phyloP scores from a whole-genome alignment of 495 filamentous ascomycete species.

The Daldinia childiae region DNA sequence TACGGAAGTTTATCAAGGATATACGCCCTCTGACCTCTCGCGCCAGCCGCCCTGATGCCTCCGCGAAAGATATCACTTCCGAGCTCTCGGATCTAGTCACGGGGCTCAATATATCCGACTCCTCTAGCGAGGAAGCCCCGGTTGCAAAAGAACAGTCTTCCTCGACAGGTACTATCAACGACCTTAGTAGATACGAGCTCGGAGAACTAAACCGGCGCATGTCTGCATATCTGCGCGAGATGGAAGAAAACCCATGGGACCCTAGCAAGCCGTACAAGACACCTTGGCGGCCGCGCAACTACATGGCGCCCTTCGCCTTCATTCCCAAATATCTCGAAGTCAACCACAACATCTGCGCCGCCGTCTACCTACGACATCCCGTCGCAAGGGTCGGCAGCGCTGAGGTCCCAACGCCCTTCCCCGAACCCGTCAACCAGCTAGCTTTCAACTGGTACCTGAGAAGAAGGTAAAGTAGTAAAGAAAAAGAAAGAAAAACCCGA shows the following conservation, averaged over 20 bases:
- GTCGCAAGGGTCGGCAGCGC: constrained; percentile 87
- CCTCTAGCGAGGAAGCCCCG: not conserved
- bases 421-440: constrained; percentile 67
- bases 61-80: constrained; percentile 36
- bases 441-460: constrained; percentile 95
- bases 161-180: constrained; percentile 9
- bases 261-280: constrained; percentile 83
- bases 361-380: constrained; percentile 94
- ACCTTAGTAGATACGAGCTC: constrained; percentile 52
- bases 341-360: constrained; percentile 93
- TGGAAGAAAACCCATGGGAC: constrained; percentile 76
- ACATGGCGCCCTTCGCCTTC: constrained; percentile 91
- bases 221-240: constrained; percentile 43
- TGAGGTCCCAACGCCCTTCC: constrained; percentile 91
- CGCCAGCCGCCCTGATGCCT: constrained; percentile 30
- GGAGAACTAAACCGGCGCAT: constrained; percentile 44
- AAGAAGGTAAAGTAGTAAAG: constrained; percentile 67
- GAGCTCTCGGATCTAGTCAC: constrained; percentile 45
- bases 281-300: constrained; percentile 88
- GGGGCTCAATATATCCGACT: constrained; percentile 28
- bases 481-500: not conserved
- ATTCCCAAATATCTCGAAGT: constrained; percentile 96
- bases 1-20: constrained; percentile 49
- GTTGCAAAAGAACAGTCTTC: constrained; percentile 4
- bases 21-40: constrained; percentile 41